Evolutionary conservation across 129 eudicot species (phyloP).

Genomic region (Kitagawia praeruptora): DNA sequence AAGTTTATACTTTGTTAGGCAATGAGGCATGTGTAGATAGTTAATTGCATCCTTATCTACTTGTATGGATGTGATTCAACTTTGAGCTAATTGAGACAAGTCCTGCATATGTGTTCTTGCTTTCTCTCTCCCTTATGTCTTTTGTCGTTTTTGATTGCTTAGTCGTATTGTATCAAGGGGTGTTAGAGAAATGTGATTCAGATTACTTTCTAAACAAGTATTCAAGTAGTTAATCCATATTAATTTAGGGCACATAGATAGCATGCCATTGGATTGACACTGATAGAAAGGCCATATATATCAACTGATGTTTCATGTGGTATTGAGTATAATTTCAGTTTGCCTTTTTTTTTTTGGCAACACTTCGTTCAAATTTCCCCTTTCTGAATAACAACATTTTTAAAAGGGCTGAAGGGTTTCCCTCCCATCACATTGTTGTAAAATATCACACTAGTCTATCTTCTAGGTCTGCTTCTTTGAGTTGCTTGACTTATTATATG

Average conservation of each 20-base stretch:
- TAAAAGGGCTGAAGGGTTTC: neutral
- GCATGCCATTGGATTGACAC: neutral
- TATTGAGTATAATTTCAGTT: neutral
- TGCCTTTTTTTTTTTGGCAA: neutral
- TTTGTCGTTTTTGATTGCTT: neutral
- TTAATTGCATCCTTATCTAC: neutral
- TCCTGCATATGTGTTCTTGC: neutral
- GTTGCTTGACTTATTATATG: conserved; percentile 17
- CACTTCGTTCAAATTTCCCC: neutral
- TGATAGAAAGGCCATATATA: neutral
- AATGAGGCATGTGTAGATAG: neutral
- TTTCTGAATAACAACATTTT: neutral
- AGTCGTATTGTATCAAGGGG: neutral
- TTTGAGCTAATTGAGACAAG: neutral
- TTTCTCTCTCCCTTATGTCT: neutral
- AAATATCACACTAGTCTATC: neutral
- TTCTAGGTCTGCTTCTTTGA: neutral
- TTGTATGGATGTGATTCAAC: neutral
- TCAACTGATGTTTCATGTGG: neutral
- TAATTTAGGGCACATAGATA: neutral
- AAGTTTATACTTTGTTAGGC: neutral
- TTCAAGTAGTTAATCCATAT: neutral
- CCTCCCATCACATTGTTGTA: neutral
- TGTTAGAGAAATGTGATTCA: neutral
- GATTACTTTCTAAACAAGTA: neutral